phyloP scores from a whole-genome alignment of 2,329 filamentous ascomycete genomes.

The Phyllosticta citribraziliensis region DNA sequence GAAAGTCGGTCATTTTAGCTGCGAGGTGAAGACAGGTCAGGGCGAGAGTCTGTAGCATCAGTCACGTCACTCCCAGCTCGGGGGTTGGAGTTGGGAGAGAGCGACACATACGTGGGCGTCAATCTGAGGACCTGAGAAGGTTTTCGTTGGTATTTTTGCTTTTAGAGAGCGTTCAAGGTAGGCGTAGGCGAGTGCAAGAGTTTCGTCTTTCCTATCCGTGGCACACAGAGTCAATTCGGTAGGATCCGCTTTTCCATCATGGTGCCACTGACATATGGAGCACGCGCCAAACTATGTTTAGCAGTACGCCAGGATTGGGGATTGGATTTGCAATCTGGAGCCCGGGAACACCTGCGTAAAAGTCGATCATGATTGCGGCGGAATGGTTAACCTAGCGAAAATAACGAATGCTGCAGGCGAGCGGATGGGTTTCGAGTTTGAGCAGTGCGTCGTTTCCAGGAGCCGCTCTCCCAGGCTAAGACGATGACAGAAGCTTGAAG shows the following conservation, averaged over 20 bases:
- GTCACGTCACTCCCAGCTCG: background rate
- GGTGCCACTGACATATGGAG: background rate
- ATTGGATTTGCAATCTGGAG: background rate
- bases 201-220: background rate
- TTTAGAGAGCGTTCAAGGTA: background rate
- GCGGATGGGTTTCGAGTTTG: no score
- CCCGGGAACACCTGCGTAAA: no score
- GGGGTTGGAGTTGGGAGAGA: background rate
- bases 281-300: no score
- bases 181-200: background rate
- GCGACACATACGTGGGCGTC: background rate
- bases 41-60: background rate
- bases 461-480: no score
- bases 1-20: background rate
- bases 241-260: background rate
- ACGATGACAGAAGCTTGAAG: no score
- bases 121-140: background rate
- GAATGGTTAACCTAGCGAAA: no score
- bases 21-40: constrained; percentile 3
- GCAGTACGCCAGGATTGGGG: no score
- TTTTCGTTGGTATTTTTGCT: no score
- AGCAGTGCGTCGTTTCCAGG: no score
- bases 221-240: background rate
- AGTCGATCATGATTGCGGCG: no score
- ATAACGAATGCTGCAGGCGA: no score